phyloP scores from a whole-genome alignment of 225 moss, liverwort and hornwort species.

The Takakia lepidozioides region DNA sequence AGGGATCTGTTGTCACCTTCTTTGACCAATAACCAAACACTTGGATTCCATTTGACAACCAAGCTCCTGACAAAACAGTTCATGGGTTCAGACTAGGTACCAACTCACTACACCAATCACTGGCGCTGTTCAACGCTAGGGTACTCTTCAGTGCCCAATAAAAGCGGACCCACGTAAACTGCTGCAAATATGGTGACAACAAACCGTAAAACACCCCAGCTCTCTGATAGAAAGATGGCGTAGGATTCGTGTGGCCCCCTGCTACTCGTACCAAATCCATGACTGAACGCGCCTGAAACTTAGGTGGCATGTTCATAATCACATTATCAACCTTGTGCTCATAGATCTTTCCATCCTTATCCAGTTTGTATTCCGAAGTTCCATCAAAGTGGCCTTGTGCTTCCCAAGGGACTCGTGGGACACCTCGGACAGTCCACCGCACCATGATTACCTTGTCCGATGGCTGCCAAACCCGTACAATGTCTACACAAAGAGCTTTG shows the following conservation, averaged over 20 bases:
- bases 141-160: conserved; percentile 77
- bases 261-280: conserved; percentile 80
- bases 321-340: conserved; percentile 95
- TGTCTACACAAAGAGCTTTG: conserved; percentile 87
- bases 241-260: conserved; percentile 71
- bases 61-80: conserved; percentile 4
- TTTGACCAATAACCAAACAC: too few relatives aligned
- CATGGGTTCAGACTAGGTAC: conserved; percentile 51
- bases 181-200: conserved; percentile 54
- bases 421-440: conserved; percentile 88
- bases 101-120: conserved; percentile 32
- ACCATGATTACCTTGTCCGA: conserved; percentile 33
- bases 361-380: conserved; percentile 89
- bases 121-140: conserved; percentile 20
- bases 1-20: conserved; percentile 9
- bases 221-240: conserved; percentile 74
- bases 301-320: conserved; percentile 75
- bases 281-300: conserved; percentile 49
- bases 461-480: conserved; percentile 90
- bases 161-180: conserved; percentile 94
- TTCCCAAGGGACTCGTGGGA: conserved; percentile 98
- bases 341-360: conserved; percentile 91
- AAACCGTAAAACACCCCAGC: conserved; percentile 8
- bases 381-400: conserved; percentile 96
- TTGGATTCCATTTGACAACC: too few relatives aligned